Evolutionary conservation across 139 green algal genomes (phyloP).

Genomic region (Tetradesmus lagerheimii): DNA sequence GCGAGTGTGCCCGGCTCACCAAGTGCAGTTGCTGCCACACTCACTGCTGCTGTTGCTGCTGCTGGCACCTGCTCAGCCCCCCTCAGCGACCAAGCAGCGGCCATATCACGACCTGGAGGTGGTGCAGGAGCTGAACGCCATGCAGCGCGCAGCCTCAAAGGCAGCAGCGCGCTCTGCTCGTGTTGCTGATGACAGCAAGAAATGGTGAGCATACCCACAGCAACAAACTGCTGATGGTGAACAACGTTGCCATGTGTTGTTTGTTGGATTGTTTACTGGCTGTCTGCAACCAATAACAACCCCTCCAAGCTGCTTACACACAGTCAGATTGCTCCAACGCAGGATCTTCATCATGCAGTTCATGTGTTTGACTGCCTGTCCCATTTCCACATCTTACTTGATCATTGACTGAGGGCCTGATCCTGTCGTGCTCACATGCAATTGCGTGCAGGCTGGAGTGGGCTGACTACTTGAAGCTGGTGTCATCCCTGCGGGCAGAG

Average conservation of each 20-base stretch:
- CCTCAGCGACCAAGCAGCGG: background rate
- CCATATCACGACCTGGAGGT: background rate
- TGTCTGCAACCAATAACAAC: too few relatives aligned
- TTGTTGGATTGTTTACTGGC: too few relatives aligned
- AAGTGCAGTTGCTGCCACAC: background rate
- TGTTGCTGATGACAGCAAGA: background rate
- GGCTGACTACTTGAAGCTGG: slow-evolving; percentile 23
- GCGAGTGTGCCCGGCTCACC: background rate
- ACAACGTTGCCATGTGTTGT: too few relatives aligned
- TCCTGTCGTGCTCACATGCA: background rate
- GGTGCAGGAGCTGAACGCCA: background rate
- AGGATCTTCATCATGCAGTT: too few relatives aligned
- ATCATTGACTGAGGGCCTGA: too few relatives aligned
- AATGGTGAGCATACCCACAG: background rate
- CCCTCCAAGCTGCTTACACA: too few relatives aligned
- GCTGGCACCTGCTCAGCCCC: background rate
- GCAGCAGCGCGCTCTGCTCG: background rate
- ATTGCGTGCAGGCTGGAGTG: background rate
- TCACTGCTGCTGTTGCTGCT: background rate
- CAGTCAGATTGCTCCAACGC: too few relatives aligned
- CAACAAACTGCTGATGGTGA: background rate
- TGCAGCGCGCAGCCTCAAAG: background rate
- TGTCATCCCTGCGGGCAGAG: slow-evolving; percentile 59
- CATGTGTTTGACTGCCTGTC: too few relatives aligned
- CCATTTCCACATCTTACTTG: too few relatives aligned